These are phyloP conservation scores for Clarkia xantiana DNA, from an alignment of 345 rosid species.

Conservation along the genomic window DNA sequence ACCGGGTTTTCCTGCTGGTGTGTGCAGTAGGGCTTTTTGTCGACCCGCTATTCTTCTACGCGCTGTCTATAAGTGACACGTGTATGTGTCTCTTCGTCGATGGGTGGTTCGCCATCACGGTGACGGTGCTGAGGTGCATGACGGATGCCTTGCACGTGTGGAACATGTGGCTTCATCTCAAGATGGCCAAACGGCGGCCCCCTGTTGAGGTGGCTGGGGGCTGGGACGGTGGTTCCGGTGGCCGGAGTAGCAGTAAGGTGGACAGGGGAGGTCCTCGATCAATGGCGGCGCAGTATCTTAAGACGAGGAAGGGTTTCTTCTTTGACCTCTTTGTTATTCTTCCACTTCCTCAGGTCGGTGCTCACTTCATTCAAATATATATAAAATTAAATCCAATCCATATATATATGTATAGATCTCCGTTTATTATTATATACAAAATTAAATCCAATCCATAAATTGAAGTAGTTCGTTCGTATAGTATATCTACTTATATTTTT, in stretches of 20 bases:
- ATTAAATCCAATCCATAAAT: too few relatives aligned
- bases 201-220: constrained; percentile 9
- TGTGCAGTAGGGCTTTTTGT: constrained; percentile 78
- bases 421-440: too few relatives aligned
- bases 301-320: constrained; percentile 53
- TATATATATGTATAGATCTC: neutral
- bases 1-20: constrained; percentile 59
- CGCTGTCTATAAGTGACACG: constrained; percentile 52
- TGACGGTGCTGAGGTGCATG: constrained; percentile 85
- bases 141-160: constrained; percentile 71
- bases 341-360: constrained; percentile 73
- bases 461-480: too few relatives aligned
- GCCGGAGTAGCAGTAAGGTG: neutral
- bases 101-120: constrained; percentile 90
- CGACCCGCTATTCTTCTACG: constrained; percentile 89
- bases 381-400: neutral
- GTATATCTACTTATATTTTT: too few relatives aligned
- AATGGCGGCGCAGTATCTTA: constrained; percentile 30
- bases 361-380: neutral
- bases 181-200: constrained; percentile 29
- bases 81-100: constrained; percentile 77
- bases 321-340: constrained; percentile 79
- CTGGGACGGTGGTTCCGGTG: neutral
- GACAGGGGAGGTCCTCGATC: neutral
- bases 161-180: constrained; percentile 79